A percentile compares a stretch with the other conserved stretches of the same genome.
Evolutionary conservation across 139 green algal species (phyloP).

Genomic region (Ettlia oleoabundans): DNA sequence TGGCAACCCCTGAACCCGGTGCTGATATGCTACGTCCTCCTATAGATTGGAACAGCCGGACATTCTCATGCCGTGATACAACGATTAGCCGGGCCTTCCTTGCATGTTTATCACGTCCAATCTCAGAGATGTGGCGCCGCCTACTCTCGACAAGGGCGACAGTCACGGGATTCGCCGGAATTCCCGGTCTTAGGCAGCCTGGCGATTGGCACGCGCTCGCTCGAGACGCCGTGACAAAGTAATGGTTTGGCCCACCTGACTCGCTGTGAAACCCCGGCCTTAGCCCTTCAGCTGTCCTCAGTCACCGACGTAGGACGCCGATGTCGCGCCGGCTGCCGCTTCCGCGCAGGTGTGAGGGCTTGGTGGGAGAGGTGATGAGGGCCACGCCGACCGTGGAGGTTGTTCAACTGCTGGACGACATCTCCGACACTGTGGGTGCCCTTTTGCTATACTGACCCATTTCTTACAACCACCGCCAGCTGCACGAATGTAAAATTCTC

Average conservation of each 20-base stretch:
- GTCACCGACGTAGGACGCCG: background rate
- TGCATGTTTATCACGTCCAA: no score
- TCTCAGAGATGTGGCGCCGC: background rate
- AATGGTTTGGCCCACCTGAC: background rate
- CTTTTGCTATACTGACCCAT: no score
- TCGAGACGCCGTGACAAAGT: conserved; percentile 3
- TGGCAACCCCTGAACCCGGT: no score
- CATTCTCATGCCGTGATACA: no score
- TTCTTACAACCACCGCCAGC: no score
- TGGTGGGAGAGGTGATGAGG: conserved; percentile 41
- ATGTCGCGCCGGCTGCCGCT: background rate
- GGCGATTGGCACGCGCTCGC: conserved; percentile 17
- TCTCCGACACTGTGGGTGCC: conserved; percentile 49
- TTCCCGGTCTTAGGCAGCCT: conserved; percentile 6
- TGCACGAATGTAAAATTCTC: no score
- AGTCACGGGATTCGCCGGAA: conserved; percentile 13
- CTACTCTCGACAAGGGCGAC: no score
- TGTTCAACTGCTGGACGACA: conserved; percentile 48
- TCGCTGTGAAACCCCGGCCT: background rate
- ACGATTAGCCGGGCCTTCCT: no score
- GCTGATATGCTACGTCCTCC: no score
- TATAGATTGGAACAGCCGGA: no score
- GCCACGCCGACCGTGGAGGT: conserved; percentile 28
- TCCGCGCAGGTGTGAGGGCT: conserved; percentile 39
- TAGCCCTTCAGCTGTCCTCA: background rate